These are phyloP conservation scores for Glaciozyma martinii DNA, from an alignment of 768 basidiomycete species.

Conservation along the genomic window DNA sequence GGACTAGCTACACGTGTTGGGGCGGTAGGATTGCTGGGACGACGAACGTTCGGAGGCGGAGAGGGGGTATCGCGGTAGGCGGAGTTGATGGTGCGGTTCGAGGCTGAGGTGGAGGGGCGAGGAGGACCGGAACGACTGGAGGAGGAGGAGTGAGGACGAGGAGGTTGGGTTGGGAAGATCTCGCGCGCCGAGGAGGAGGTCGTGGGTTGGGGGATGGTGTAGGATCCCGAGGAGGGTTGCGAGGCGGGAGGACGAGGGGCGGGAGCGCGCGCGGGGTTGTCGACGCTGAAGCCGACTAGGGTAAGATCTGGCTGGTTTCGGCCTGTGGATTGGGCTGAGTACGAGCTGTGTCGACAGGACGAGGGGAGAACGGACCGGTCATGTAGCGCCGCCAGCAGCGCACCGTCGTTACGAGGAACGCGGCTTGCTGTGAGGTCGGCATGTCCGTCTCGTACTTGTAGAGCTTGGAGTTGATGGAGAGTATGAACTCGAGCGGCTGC, in stretches of 20 bases:
- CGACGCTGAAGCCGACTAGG: slow-evolving; percentile 29
- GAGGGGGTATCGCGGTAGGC: neutral
- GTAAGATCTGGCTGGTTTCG: slow-evolving; percentile 9
- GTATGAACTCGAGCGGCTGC: slow-evolving; percentile 31
- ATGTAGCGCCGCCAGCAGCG: slow-evolving; percentile 30
- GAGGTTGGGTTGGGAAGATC: neutral
- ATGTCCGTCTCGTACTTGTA: slow-evolving; percentile 32
- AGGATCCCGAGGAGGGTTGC: neutral
- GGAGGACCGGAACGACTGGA: neutral
- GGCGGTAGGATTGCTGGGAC: neutral
- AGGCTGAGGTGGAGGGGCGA: neutral
- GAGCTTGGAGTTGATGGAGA: slow-evolving; percentile 20
- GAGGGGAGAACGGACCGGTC: neutral
- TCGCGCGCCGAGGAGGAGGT: neutral
- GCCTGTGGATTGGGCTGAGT: neutral
- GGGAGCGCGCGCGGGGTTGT: slow-evolving; percentile 5
- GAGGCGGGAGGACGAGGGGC: neutral
- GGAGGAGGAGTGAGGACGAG: neutral
- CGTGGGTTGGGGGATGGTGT: neutral
- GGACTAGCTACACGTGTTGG: too few relatives aligned
- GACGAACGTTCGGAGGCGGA: neutral
- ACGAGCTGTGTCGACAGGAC: too few relatives aligned
- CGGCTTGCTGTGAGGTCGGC: slow-evolving; percentile 25
- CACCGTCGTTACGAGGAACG: slow-evolving; percentile 27
- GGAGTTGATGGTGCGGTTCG: neutral